These are phyloP conservation scores for Umbilicaria muhlenbergii DNA, from an alignment of 495 filamentous ascomycete species.

Conservation along the genomic window DNA sequence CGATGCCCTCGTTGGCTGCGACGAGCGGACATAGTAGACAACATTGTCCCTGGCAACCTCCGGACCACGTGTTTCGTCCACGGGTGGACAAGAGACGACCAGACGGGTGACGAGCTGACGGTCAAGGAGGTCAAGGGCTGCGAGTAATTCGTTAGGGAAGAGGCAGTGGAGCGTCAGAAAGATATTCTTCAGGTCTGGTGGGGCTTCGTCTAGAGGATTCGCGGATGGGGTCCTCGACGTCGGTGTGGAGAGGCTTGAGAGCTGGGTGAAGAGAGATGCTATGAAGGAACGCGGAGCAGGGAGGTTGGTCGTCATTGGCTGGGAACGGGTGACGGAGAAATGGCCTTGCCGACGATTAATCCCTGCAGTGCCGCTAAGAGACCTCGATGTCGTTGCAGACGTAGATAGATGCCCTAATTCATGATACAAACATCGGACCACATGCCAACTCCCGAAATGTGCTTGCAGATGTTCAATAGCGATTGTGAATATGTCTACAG, in stretches of 20 bases:
- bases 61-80: not conserved
- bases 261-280: conserved; percentile 3
- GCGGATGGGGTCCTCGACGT: not conserved
- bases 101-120: conserved; percentile 43
- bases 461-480: no score
- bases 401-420: no score
- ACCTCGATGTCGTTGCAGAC: no score
- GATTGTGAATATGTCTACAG: no score
- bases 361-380: no score
- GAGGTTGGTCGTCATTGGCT: not conserved
- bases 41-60: not conserved
- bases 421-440: no score
- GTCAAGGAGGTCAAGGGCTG: conserved; percentile 72
- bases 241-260: conserved; percentile 2
- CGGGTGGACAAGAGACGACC: not conserved
- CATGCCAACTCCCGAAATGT: no score
- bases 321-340: not conserved
- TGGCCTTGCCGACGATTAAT: no score
- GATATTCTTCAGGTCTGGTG: conserved; percentile 21
- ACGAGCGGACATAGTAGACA: conserved; percentile 30
- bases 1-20: conserved; percentile 14
- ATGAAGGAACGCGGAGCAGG: not conserved
- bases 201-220: conserved; percentile 12
- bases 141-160: conserved; percentile 42
- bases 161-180: conserved; percentile 39